Evolutionary conservation across 345 rosid species (phyloP).

Genomic region (Salix purpurea): DNA sequence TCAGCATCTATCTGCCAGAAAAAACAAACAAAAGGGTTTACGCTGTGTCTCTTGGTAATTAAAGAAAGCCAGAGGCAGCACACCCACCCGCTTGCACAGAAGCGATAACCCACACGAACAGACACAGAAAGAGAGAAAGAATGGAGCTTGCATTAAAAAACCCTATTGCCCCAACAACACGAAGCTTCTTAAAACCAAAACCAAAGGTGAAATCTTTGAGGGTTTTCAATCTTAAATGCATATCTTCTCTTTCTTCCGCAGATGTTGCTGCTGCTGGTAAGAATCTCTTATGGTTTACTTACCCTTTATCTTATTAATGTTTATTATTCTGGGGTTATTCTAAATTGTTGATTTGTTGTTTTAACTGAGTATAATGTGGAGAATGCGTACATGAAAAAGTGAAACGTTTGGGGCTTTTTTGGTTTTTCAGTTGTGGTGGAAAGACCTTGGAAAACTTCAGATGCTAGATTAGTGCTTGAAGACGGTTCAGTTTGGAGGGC

Average conservation of each 20-base stretch:
- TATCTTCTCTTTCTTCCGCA: slow-evolving; percentile 39
- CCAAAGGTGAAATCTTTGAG: not conserved
- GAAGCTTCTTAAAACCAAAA: not conserved
- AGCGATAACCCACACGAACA: not conserved
- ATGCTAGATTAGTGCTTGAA: slow-evolving; percentile 87
- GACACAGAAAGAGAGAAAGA: not conserved
- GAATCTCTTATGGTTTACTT: not conserved
- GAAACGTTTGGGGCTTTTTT: not conserved
- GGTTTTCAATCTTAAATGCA: slow-evolving; percentile 47
- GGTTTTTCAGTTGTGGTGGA: slow-evolving; percentile 41
- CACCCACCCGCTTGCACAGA: not conserved
- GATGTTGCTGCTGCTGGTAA: slow-evolving; percentile 50
- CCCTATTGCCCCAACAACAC: not conserved
- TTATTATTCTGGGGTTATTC: not conserved
- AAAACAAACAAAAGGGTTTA: not conserved
- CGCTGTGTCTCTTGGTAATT: not conserved
- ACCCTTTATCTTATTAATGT: not conserved
- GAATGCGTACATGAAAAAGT: not conserved
- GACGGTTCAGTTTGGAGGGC: slow-evolving; percentile 96
- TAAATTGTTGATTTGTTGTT: not conserved
- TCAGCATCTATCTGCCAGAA: not conserved
- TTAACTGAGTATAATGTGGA: not conserved
- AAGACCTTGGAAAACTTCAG: slow-evolving; percentile 77
- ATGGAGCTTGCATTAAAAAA: slow-evolving; percentile 12
- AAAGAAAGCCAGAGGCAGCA: not conserved